A percentile compares a stretch with the other conserved stretches of the same genome.
These are phyloP conservation scores for Saccharomycopsis phalli DNA, from an alignment of 1,139 yeast species.

Conservation along the genomic window DNA sequence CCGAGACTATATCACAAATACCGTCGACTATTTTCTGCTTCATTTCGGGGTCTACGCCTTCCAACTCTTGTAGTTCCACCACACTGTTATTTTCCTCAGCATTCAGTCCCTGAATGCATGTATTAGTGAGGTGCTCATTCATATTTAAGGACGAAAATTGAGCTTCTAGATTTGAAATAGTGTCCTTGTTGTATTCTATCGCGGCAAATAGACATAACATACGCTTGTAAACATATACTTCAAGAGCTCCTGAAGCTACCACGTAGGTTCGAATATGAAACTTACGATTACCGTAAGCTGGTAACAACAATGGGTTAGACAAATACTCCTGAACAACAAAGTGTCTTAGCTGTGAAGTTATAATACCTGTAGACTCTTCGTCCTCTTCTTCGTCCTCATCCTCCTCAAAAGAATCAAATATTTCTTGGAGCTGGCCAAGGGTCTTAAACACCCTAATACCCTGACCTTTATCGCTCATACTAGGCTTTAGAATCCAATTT, in stretches of 20 bases:
- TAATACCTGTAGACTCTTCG: slow-evolving; percentile 50
- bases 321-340: slow-evolving; percentile 82
- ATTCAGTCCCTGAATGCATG: slow-evolving; percentile 65
- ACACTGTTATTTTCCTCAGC: slow-evolving; percentile 43
- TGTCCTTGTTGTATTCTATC: slow-evolving; percentile 31
- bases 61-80: slow-evolving; percentile 55
- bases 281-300: slow-evolving; percentile 55
- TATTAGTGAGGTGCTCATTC: slow-evolving; percentile 79
- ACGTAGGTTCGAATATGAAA: slow-evolving; percentile 87
- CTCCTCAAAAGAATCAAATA: slow-evolving; percentile 81
- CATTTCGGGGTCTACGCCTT: slow-evolving; percentile 34
- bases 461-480: slow-evolving; percentile 96
- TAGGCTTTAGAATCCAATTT: slow-evolving; percentile 86
- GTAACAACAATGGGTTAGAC: slow-evolving; percentile 54
- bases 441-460: slow-evolving; percentile 80
- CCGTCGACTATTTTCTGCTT: slow-evolving; percentile 41
- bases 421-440: slow-evolving; percentile 67
- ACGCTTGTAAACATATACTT: slow-evolving; percentile 69
- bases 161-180: slow-evolving; percentile 23
- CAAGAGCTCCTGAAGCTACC: slow-evolving; percentile 62
- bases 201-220: slow-evolving; percentile 78
- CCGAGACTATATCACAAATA: slow-evolving; percentile 54
- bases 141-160: slow-evolving; percentile 34
- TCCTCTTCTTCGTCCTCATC: slow-evolving; percentile 49
- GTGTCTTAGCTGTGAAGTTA: slow-evolving; percentile 81